Evolutionary conservation across 2,329 filamentous ascomycete genomes (phyloP).

Genomic region (Colletotrichum australisinense): DNA sequence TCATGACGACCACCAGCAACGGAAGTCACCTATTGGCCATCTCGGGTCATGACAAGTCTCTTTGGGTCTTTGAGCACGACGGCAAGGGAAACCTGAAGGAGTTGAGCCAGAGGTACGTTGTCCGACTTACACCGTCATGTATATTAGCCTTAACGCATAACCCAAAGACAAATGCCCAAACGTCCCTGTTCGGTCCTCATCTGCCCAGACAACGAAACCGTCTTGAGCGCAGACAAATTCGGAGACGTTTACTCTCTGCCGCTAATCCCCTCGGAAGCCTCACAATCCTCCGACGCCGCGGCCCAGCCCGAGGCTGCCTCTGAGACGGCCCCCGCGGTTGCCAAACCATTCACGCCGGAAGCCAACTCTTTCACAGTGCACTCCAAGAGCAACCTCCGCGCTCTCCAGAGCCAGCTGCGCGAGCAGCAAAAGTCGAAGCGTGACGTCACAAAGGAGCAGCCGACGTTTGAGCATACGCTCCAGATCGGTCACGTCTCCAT

Average conservation of each 20-base stretch:
- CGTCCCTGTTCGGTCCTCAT: constrained; percentile 82
- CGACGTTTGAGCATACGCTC: constrained; percentile 78
- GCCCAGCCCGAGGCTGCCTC: constrained; percentile 32
- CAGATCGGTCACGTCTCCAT: constrained; percentile 95
- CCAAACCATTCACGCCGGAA: constrained; percentile 56
- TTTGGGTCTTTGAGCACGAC: constrained; percentile 83
- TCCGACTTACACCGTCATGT: constrained; percentile 13
- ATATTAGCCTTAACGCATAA: constrained; percentile 41
- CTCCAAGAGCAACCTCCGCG: constrained; percentile 71
- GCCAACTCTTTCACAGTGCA: constrained; percentile 72
- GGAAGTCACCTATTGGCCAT: constrained; percentile 79
- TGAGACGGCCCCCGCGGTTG: constrained; percentile 35
- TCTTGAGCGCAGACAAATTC: constrained; percentile 93
- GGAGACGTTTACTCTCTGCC: constrained; percentile 95
- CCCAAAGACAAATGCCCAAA: constrained; percentile 86
- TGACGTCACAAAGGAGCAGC: constrained; percentile 47
- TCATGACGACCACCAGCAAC: constrained; percentile 72
- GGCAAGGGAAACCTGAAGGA: constrained; percentile 70
- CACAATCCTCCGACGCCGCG: constrained; percentile 34
- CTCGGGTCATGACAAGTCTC: constrained; percentile 90
- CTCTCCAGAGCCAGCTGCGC: constrained; percentile 67
- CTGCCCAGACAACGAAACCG: constrained; percentile 75
- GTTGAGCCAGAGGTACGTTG: constrained; percentile 75
- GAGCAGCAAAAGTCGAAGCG: constrained; percentile 39
- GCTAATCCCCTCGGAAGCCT: constrained; percentile 59